phyloP scores from a whole-genome alignment of 176 grass and related monocot species.

The Juncus inflexus region DNA sequence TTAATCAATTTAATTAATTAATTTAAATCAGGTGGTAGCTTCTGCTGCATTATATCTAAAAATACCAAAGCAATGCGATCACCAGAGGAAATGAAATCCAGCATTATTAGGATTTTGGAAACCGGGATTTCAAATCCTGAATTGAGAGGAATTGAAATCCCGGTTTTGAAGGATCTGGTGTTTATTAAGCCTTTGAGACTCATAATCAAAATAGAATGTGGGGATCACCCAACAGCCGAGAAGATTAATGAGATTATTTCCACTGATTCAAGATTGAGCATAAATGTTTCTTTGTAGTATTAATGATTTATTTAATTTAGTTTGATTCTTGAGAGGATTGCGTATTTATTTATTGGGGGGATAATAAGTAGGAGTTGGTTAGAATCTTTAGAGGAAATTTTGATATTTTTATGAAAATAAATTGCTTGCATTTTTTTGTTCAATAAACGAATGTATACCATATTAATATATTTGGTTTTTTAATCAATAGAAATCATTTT shows the following conservation, averaged over 20 bases:
- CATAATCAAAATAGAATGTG: constrained; percentile 55
- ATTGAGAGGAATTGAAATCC: constrained; percentile 29
- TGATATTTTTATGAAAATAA: no score
- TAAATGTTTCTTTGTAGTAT: constrained; percentile 48
- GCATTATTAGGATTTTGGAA: constrained; percentile 38
- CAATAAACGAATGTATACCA: no score
- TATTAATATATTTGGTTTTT: no score
- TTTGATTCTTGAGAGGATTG: no score
- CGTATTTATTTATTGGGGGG: no score
- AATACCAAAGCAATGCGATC: constrained; percentile 9
- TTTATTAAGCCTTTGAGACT: constrained; percentile 55
- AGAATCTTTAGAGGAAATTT: no score
- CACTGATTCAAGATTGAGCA: constrained; percentile 50
- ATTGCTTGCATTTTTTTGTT: no score
- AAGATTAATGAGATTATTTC: constrained; percentile 79
- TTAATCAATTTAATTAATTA: constrained; percentile 2
- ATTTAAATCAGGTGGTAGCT: constrained; percentile 71
- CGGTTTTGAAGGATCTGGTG: constrained; percentile 45
- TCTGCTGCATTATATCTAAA: constrained; percentile 61
- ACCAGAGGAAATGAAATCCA: constrained; percentile 22
- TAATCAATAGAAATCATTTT: no score
- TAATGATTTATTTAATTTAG: not conserved
- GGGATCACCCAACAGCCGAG: constrained; percentile 56
- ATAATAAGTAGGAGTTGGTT: no score
- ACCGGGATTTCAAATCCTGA: not conserved